A percentile compares a stretch with the other conserved stretches of the same genome.
These are phyloP conservation scores for Crithidia mellificae DNA, from an alignment of 208 protist species.

Conservation along the genomic window DNA sequence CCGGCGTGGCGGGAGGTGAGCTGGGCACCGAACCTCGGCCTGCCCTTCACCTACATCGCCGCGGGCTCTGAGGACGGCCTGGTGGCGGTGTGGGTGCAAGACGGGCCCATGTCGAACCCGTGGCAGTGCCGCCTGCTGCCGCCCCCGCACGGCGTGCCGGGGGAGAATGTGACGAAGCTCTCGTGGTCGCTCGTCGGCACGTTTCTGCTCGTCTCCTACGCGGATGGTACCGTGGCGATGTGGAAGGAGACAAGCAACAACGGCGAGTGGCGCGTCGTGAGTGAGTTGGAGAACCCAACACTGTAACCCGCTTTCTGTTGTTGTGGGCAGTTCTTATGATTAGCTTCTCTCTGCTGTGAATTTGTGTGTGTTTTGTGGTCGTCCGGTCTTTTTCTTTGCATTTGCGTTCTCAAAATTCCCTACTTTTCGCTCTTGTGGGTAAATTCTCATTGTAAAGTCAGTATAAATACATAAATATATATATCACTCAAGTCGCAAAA, in stretches of 20 bases:
- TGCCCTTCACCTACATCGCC: slow-evolving; percentile 84
- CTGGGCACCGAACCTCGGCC: slow-evolving; percentile 79
- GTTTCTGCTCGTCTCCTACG: slow-evolving; percentile 79
- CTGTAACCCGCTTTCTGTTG: slow-evolving; percentile 6
- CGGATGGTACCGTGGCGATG: slow-evolving; percentile 71
- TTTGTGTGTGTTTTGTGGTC: not conserved
- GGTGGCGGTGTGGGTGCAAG: slow-evolving; percentile 81
- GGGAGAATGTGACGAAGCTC: slow-evolving; percentile 66
- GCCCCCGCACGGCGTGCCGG: slow-evolving; percentile 25
- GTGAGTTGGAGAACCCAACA: slow-evolving; percentile 45
- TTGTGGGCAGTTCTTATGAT: not conserved
- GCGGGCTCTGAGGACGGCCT: slow-evolving; percentile 74
- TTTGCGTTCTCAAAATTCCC: not conserved
- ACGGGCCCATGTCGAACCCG: slow-evolving; percentile 45
- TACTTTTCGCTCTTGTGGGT: too few species aligned
- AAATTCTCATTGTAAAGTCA: too few species aligned
- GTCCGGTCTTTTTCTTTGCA: not conserved
- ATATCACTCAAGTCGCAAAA: too few species aligned
- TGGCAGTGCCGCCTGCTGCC: slow-evolving; percentile 51
- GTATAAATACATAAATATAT: too few species aligned
- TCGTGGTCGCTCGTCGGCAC: slow-evolving; percentile 86
- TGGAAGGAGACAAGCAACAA: slow-evolving; percentile 64
- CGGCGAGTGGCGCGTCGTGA: slow-evolving; percentile 66
- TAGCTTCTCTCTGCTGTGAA: not conserved
- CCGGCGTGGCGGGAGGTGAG: slow-evolving; percentile 69